Base-by-base conservation (phyloP, 1,139 yeast genomes). In the Lizanozyma gosingica region DNA sequence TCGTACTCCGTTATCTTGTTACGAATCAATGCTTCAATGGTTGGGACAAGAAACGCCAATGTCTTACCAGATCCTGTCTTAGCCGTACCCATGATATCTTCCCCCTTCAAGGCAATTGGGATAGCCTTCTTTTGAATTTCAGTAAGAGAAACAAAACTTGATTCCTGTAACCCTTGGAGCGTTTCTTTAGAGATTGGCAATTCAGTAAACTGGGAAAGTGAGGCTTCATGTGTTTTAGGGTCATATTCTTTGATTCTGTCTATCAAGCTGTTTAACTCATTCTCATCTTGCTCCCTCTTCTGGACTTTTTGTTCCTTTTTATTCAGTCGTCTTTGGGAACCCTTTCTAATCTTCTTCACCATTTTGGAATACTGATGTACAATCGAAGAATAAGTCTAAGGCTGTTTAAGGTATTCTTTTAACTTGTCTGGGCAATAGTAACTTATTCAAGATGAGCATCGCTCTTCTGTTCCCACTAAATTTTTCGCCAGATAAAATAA, bases 21-120 rank as follows among this genome's bases (percentile, higher is more conserved):
- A 49, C 84, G 74, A 47, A 78, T 74, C 44, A 90, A 67, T 39
- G 73, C 69, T 55, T 88, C 96, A 16, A 88, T 62, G 3, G 85
- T 76, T 2, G 99, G 99, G 36, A 92, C 73, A 50, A 92, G 67
- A 54, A 92, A 92, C 3, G 97, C 95, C 44, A 92, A 63, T 0
- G 99, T 92, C 59, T 92, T 92, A 38, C 99, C 99, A 1, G 96
- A 87, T 2, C 99, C 98, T 0, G 99, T 92, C 53, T 81, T 80
- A 15, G 98, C 98, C 17, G 97, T 94, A 18, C 90, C 97, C 50
- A 92, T 69, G 8, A 92, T 62, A 62, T 94, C 99, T 38, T 78
- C 72, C 0, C 94, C 94, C 51, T 84, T 79, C 45, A 92, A 66
- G 1, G 95, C 81, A 15, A 74, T 63, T 0, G 94, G 85, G 33